Base-by-base conservation (phyloP, 2,329 filamentous ascomycete species). In the Drechslerella dactyloides region DNA sequence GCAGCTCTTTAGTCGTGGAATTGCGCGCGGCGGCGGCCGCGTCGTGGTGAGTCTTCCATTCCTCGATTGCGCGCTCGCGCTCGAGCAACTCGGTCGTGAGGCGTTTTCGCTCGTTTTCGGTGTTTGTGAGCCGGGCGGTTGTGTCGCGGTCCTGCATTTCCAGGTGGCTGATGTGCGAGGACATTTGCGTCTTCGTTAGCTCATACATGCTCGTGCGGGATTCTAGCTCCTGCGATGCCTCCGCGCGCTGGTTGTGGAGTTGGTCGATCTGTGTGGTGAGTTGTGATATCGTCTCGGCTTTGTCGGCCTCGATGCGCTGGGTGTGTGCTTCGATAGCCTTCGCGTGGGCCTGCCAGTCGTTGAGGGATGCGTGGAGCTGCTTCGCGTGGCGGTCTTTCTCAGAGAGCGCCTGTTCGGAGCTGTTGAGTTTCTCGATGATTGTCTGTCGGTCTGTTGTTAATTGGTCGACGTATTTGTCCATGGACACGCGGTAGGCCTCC, bases 381-480 rank as follows among this genome's bases (percentile, higher is more conserved):
- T 44, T 69, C 17, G 27, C 33, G 3, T 48, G 65, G n/a, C 58
- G 59, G 19, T 69, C 58, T 19, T 69, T 69, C 27, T 69, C 65
- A 3, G 65, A 57, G 4, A 69, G 65, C 5, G 65, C 65, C 54
- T 69, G 65, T 15, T 58, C 65, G 6, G 65, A 69, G 53, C 52
- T 61, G 51, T 55, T 51, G 8, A 69, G 50, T 17, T 69, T 69
- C 2, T 69, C 65, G 24, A 69, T 42, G 6, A 69, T 35, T 1
- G 33, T 48, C 42, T 69, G 65, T 3, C 65, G 58, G n/a, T 69
- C 65, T 33, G 61, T 48, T 0, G 30, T 46, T 13, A 60, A 52
- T 44, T 69, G 48, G 44, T 62, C 53, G 6, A 58, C 40, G 19
- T 69, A 69, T 11, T 33, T 62, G n/a, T 69, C 65, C 7, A 69